Base-by-base conservation (phyloP, 805 yeast genomes). In the Candida chilensis region DNA sequence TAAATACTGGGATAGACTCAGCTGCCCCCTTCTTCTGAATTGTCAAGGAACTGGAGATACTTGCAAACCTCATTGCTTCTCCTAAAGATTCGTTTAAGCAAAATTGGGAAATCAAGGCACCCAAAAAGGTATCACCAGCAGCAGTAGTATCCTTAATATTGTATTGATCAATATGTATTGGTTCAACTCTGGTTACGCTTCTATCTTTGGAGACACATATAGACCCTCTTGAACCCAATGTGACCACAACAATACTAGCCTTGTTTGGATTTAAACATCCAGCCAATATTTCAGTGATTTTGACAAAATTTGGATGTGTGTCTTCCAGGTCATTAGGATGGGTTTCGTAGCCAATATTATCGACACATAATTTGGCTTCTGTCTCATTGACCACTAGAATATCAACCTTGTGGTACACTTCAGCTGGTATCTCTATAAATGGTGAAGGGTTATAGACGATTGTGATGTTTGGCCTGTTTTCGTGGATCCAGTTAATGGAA, bases 381-480 rank as follows among this genome's bases (percentile, higher is more conserved):
- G 80, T 76, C 46, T 85, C 94, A 50, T 92, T 92, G 5, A 92
- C 84, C 24, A 92, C 71, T 32, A 92, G 58, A 28, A 79, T 60
- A 44, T 80, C 85, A n/a, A 75, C 64, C 5, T 60, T 51, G 9
- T 48, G 39, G 42, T 74, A 65, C 11, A 72, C 54, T 4, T 56
- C 53, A 5, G 16, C 16, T 8, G 6, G 6, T 20, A 62, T 56
- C 1, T 63, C 53, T 37, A 67, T 59, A 41, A 85, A 76, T 2
- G 99, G 99, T 1, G 96, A 87, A 3, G 98, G 97, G 47, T 92
- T 92, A 54, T 85, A 88, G 6, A 85, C 81, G 8, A 85, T 69
- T 31, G 67, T 69, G 20, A 73, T 48, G 4, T 52, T 29, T 2
- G 70, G 67, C 33, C 68, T 62, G 38, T 72, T 59, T 2, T 52